Base-by-base conservation (phyloP, 148 eudicot species). In the Talinum fruticosum region DNA sequence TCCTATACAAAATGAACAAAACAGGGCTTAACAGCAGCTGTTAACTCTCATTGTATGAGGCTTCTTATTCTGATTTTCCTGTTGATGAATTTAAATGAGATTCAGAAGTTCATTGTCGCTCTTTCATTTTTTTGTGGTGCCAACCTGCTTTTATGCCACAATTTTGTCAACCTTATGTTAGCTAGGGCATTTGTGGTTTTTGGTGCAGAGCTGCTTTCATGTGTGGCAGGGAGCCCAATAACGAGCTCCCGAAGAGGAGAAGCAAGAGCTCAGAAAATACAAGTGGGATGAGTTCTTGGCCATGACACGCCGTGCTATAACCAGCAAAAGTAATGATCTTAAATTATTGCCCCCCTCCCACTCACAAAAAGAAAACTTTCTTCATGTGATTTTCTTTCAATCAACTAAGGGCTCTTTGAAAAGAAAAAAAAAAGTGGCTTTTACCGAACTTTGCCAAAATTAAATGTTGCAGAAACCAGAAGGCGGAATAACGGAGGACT, bases 141-240 rank as follows among this genome's bases (percentile, higher is more conserved):
- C 29, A 5, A 15, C 8, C 16, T 47, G 8, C 21, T 44, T 30
- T 15, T 13, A 45, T 57, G 53, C 14, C 54, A 8, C 13, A 5
- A 1, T 32, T 59, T 15, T 18, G 38, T 45, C 45, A 72, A 29
- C 30, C 36, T 18, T 10, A 14, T 41, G 35, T 28, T 59, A 70
- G 45, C 53, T 78, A 44, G 24, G 57, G 78, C 73, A 66, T 53
- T 69, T 18, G 37, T 69, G 57, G 10, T 38, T 14, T 5, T 73
- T 49, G 47, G 49, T 85, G 86, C 82, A 95, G 99, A 82, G 99
- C 99, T 71, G 99, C 99, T 69, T 93, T 87, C 81, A 84, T 92
- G 93, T 90, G 97, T 67, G 97, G 99, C 66, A 89, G 97, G 78
- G 93, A 91, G 69, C 88, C 99, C 24, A 95, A 95, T 82, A 87